Evolutionary conservation across 768 basidiomycete genomes (phyloP).

Genomic region (Hydnum rufescens): DNA sequence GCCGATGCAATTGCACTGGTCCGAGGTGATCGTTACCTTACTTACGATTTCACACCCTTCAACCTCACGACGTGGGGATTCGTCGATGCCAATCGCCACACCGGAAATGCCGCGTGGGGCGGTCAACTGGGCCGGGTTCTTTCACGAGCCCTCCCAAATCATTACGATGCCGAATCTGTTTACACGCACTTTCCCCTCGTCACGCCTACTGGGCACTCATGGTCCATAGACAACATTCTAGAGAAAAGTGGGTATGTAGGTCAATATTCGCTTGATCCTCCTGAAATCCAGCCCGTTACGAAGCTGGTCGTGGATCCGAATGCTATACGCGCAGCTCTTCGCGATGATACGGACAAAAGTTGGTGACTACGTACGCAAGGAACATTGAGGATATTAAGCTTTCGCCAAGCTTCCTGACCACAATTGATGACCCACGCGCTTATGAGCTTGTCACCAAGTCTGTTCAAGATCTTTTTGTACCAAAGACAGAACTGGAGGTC

Average conservation of each 20-base stretch:
- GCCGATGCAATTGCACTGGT: conserved; percentile 31
- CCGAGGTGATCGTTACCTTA: conserved; percentile 64
- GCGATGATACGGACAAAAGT: not conserved
- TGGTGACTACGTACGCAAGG: not conserved
- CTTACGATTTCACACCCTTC: conserved; percentile 52
- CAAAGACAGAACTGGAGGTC: conserved; percentile 6
- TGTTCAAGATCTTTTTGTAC: conserved; percentile 8
- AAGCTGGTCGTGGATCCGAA: conserved; percentile 17
- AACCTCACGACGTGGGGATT: conserved; percentile 70
- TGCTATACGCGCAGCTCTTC: conserved; percentile 8
- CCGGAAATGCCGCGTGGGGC: conserved; percentile 52
- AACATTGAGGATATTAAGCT: not conserved
- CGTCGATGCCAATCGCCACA: conserved; percentile 52
- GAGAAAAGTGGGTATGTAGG: conserved; percentile 32
- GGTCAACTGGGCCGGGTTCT: conserved; percentile 24
- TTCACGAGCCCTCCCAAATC: conserved; percentile 49
- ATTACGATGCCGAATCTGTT: conserved; percentile 46
- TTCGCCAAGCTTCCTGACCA: not conserved
- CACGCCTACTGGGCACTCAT: conserved; percentile 30
- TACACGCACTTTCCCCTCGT: conserved; percentile 84
- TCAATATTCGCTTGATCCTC: conserved; percentile 37
- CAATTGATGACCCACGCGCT: not conserved
- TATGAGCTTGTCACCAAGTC: not conserved
- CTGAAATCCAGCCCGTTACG: conserved; percentile 17
- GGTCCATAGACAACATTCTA: conserved; percentile 38